These are phyloP conservation scores for Pisolithus microcarpus DNA, from an alignment of 768 basidiomycete species.

Conservation along the genomic window DNA sequence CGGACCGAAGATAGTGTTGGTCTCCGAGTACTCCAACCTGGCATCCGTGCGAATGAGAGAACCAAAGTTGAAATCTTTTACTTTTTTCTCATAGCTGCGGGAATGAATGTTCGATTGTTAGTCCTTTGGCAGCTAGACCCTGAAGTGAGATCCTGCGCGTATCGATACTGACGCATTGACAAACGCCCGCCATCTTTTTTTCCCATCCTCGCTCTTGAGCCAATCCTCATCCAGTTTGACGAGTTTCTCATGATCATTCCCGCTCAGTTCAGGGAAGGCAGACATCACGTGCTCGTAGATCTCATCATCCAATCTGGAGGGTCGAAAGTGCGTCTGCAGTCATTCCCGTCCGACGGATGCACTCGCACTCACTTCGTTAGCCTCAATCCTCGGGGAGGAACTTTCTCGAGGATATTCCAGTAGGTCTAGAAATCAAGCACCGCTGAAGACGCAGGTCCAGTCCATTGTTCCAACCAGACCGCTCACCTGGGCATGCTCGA, in stretches of 20 bases:
- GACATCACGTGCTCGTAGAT: conserved; percentile 71
- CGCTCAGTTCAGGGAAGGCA: conserved; percentile 75
- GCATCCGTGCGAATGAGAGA: conserved; percentile 84
- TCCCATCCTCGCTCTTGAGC: conserved; percentile 85
- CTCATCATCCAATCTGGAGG: conserved; percentile 75
- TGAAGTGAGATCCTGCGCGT: neutral
- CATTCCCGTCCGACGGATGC: conserved; percentile 1
- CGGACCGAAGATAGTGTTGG: conserved; percentile 90
- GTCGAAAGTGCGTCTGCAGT: conserved; percentile 13
- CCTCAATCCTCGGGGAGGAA: conserved; percentile 66
- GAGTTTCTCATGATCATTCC: conserved; percentile 41
- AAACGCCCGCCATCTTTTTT: conserved; percentile 87
- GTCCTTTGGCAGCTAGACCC: neutral
- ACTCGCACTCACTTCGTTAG: conserved; percentile 64
- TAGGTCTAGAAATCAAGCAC: conserved; percentile 57
- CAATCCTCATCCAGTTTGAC: conserved; percentile 75
- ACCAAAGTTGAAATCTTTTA: conserved; percentile 96
- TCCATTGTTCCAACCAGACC: neutral
- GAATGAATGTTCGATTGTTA: neutral
- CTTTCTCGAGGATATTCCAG: conserved; percentile 85
- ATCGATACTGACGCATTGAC: conserved; percentile 53
- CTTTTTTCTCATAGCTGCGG: conserved; percentile 75
- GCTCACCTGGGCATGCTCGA: conserved; percentile 90
- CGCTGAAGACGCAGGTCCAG: conserved; percentile 1
- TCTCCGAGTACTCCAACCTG: conserved; percentile 76